Base-by-base conservation (phyloP, 257 asterid genomes). In the Scutellaria baicalensis region DNA sequence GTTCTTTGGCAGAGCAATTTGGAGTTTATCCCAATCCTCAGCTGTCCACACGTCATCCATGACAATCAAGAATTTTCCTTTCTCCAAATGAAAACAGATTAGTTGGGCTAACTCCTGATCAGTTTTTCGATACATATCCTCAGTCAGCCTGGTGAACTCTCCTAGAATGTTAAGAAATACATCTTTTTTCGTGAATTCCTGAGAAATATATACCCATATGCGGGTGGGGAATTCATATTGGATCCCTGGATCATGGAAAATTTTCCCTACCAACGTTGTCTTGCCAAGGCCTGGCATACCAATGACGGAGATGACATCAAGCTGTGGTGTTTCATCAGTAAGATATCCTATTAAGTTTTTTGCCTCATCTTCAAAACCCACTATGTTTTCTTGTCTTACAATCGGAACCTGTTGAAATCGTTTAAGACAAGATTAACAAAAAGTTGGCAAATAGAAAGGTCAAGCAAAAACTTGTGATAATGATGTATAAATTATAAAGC, bases 271-370 rank as follows among this genome's bases (percentile, higher is more conserved):
- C 18, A 85, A 59, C 1, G 84, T 80, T 3, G 86, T 84, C 78
- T 84, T 84, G 44, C 89, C 86, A 0, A 84, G 79, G 35, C 89
- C 89, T 5, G 84, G 84, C 86, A 82, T 85, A 6, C 90, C 90
- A 23, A 80, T 66, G 36, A 85, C 74, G 38, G 88, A 73, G 68
- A 83, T 72, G 44, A 74, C 80, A 21, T 71, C 84, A 13, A 82
- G 68, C 3, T 66, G 18, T 1, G 12, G 7, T 0, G 79, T 64
- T 54, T 80, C 84, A 18, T 72, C 78, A 0, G 6, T 76, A 48
- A 85, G 83, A 51, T 71, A 76, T 8, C 71, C 75, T 16, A 63
- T 65, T 43, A 85, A n/a, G 39, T 8, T 80, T 9, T 18, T 39
- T 3, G 81, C 84, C 74, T 82, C 90, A 20, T 85, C 87, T 12